Base-by-base conservation (phyloP, 495 filamentous ascomycete species). In the Penicillium daleae region DNA sequence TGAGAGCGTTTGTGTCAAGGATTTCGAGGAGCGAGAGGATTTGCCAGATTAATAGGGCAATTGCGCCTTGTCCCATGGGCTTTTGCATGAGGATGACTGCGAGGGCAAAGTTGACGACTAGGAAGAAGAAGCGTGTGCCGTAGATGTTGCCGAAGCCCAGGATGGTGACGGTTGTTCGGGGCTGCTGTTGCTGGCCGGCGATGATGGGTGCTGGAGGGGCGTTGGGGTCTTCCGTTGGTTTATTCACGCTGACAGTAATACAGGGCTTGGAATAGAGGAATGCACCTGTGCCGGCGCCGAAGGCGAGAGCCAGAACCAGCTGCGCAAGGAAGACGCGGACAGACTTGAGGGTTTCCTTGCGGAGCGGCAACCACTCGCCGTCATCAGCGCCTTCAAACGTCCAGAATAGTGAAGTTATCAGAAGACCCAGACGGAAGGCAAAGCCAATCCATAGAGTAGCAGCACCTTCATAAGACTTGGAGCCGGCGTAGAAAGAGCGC, bases 121-220 rank as follows among this genome's bases (percentile, higher is more conserved):
- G 83, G 42, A 97, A 83, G 67, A 95, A 90, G 77, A 94, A 98
- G 42, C 93, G 90, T 0, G 92, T 90, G 51, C 96, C 95, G 74
- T 98, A 88, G 50, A 91, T 83, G 71, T 99, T 99, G 66, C 89
- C 91, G 72, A 93, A 97, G 39, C 95, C 95, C 24, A 95, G 84
- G 61, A 99, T 90, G 39, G 88, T 91, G 46, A 97, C 83, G 24
- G 81, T 88, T 76, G 66, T 85, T 67, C 66, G 80, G 6, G 70
- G 70, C 8, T 64, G 56, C 48, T 69, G 68, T 17, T 71, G 65
- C 40, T 69, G 68, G 54, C 70, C 70, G 7, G 57, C 60, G 32
- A 71, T 74, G 49, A 72, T 56, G 37, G 76, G 68, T 55, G 77
- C 67, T 46, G 80, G 66, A 24, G 79, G 73, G 59, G 79, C 66